Base-by-base conservation (phyloP, 257 asterid species). In the Fraxinus anomala region DNA sequence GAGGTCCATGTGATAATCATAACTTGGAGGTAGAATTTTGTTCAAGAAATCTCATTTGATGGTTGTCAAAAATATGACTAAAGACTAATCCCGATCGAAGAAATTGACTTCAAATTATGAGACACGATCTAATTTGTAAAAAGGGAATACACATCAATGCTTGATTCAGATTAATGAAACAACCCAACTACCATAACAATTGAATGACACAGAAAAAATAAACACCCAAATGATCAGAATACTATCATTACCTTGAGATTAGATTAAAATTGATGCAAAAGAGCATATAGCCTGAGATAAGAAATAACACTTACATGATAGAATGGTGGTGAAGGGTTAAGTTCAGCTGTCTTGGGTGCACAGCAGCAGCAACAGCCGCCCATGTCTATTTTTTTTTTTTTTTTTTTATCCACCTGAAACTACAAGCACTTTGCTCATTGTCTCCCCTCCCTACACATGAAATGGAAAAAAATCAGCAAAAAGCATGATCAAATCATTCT, bases 351-450 rank as follows among this genome's bases (percentile, higher is more conserved):
- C 88, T 82, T 88, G 33, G 96, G 81, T 26, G 91, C 89, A 87
- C 91, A 88, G 88, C 97, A 92, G 73, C 94, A 91, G 72, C 91
- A 87, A 76, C 97, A 92, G 83, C 88, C 94, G 42, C 97, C 97
- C 97, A 92, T 92, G 72, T 81, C 84, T 82, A 78, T 31, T 49
- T 34, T 86, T 56, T 61, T 80, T 86, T 61, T 80, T 86, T 77
- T 70, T 70, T 78, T 76, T 74, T 80, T 84, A 85, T 83, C 87
- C 87, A 83, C 89, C 83, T 42, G 80, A 75, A 70, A 77, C 85
- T 83, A 81, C 72, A 70, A 56, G 87, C 68, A 65, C 83, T 82
- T 81, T 77, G 89, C 63, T 82, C 97, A 91, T 91, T 66, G 75
- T 83, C 83, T 80, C 77, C 37, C 76, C 75, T 82, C 83, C 76